These are phyloP conservation scores for Fusarium hostae DNA, from an alignment of 2,329 filamentous ascomycete genomes.

Conservation along the genomic window DNA sequence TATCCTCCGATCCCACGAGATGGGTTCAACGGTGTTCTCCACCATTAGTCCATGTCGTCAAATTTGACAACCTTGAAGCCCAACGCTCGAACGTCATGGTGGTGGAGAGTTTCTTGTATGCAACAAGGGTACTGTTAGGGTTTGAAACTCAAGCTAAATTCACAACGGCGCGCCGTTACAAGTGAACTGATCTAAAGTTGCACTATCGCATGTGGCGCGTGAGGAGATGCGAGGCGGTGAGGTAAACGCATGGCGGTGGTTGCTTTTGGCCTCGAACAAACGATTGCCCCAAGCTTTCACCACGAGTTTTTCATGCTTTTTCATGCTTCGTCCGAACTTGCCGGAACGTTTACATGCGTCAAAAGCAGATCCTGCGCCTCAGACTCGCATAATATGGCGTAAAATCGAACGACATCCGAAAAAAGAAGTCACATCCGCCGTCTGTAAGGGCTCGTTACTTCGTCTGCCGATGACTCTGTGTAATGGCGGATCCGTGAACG, in stretches of 20 bases:
- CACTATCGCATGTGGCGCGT: constrained; percentile 32
- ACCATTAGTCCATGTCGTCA: constrained; percentile 9
- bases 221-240: constrained; percentile 16
- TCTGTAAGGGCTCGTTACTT: constrained; percentile 21
- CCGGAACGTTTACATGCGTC: constrained; percentile 10
- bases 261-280: constrained; percentile 1
- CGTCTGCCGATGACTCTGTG: constrained; percentile 7
- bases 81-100: constrained; percentile 21
- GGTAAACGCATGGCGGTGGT: not conserved
- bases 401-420: constrained; percentile 11
- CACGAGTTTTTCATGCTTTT: not conserved
- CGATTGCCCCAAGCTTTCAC: constrained; percentile 11
- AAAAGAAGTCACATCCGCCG: not conserved
- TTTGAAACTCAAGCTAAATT: constrained; percentile 19
- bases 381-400: constrained; percentile 22
- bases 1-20: constrained; percentile 10
- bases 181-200: constrained; percentile 22
- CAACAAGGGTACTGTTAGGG: constrained; percentile 16
- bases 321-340: constrained; percentile 19
- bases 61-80: constrained; percentile 17
- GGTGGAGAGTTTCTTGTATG: constrained; percentile 20
- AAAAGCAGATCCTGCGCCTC: constrained; percentile 10
- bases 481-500: constrained; percentile 3
- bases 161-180: constrained; percentile 28
- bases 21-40: constrained; percentile 20